These are phyloP conservation scores for Priceomyces fermenticarens DNA, from an alignment of 805 yeast species.

Conservation along the genomic window DNA sequence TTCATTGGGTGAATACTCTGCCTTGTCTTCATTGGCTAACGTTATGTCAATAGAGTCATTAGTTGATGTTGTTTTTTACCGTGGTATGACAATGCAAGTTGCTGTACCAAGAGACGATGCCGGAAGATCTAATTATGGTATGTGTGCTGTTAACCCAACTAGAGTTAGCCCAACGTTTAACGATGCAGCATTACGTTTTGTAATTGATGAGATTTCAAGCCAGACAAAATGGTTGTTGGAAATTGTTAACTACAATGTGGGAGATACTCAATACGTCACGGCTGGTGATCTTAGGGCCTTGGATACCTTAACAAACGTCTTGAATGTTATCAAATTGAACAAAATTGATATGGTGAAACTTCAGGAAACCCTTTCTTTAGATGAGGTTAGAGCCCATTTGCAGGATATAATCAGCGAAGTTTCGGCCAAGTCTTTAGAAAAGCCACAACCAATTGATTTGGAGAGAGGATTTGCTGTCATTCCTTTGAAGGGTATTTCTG, in stretches of 20 bases:
- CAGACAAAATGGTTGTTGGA: conserved; percentile 93
- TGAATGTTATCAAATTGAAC: conserved; percentile 90
- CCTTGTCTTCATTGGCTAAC: conserved; percentile 93
- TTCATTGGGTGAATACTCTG: conserved; percentile 98
- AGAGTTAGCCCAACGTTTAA: conserved; percentile 85
- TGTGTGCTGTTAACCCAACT: conserved; percentile 98
- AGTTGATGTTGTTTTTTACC: conserved; percentile 96
- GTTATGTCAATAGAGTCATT: conserved; percentile 98
- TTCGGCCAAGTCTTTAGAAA: conserved; percentile 73
- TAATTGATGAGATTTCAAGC: conserved; percentile 80
- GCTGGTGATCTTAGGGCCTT: conserved; percentile 98
- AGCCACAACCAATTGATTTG: conserved; percentile 94
- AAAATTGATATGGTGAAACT: conserved; percentile 90
- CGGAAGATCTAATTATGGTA: conserved; percentile 98
- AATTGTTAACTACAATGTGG: conserved; percentile 97
- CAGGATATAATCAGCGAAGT: conserved; percentile 85
- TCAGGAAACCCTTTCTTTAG: conserved; percentile 77
- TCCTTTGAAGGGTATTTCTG: conserved; percentile 98
- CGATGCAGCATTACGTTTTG: conserved; percentile 92
- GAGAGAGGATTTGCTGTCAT: conserved; percentile 98
- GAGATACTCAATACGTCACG: conserved; percentile 96
- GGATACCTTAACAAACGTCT: conserved; percentile 88
- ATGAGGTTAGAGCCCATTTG: conserved; percentile 85
- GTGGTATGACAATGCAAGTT: conserved; percentile 99
- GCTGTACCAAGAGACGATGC: conserved; percentile 96